Evolutionary conservation across 192 early-diverging fungal species (phyloP), one percentile per base, ranked within the genome.

Genomic region (Dimargaris verticillata): DNA sequence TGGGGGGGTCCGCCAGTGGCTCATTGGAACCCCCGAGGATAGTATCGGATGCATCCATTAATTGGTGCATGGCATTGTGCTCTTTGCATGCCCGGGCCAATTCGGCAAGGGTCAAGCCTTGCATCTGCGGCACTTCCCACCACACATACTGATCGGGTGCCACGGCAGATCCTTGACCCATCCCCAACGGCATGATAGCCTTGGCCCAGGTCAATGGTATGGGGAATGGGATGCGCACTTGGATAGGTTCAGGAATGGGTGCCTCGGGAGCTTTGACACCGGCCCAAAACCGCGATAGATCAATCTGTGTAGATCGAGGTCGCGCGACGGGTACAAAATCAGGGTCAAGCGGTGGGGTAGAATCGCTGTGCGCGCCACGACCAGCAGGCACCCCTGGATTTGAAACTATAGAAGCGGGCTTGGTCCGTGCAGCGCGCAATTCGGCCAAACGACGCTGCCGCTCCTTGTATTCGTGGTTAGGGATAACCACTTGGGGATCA

Each of bases 151-250:
- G 62, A 4, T 24, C 15, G 25, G 62, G 44, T 15, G 38, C 43
- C 17, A 41, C 28, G 22, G 25, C n/a, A 17, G 15, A 29, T 11
- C n/a, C 28, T 26, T 59, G 52, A n/a, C 18, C 28, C 0, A 45
- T 49, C 43, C 54, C 59, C 12, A 73, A n/a, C 4, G 66, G 58
- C 25, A 33, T 22, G 17, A 73, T 70, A 1, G 61, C 47, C 28
- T 68, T 74, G 20, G 70, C 72, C 51, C 72, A 66, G 44, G 64
- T 70, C 38, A 24, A 20, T 64, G 69, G 44, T 66, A 69, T 46
- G 70, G 64, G 29, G 67, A 72, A 38, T 50, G 51, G 28, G 28
- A 62, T 10, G 22, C 18, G 11, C 61, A 64, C 24, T 63, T 62
- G 9, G 64, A 50, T 62, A 66, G 70, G 51, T 11, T 74, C 73